Base-by-base conservation (phyloP, 352 stramenopile genomes). In the Phytophthora agathidicida region DNA sequence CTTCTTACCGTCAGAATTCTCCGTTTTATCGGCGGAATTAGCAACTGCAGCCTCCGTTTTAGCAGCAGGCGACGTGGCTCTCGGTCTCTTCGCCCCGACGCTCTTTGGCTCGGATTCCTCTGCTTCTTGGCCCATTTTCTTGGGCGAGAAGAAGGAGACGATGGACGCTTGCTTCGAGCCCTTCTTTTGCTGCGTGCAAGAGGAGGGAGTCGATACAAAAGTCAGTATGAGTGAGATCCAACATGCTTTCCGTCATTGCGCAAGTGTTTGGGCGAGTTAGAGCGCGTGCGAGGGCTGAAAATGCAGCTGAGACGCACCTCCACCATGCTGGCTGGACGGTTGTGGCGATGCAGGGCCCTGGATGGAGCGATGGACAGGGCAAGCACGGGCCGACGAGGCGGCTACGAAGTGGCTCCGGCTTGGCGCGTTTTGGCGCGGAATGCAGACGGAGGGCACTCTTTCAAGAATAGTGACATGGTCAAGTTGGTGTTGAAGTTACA, bases 111-210 rank as follows among this genome's bases (percentile, higher is more conserved):
- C 45, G 26, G 48, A 41, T 17, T 65, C 59, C 23, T 58, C 54
- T 24, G 32, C 48, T 65, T 65, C 64, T 9, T 59, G 60, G 22
- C 41, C 54, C 7, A 48, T 13, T 19, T 77, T 78, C 45, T 50
- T 52, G 9, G 86, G 86, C 35, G 86, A 90, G 62, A 95, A 95
- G 59, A 93, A 95, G 49, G 80, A 61, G 33, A 77, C 75, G 62
- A 95, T 89, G 9, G 80, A 85, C 28, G 74, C 78, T 63, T 95
- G 83, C 51, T 62, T 65, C 0, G 62, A n/a, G 7, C 45, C 52
- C 32, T 94, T 92, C 55, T 84, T 86, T 56, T 78, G 67, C 66
- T 80, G 23, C 19, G 20, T 17, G 14, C n/a, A n/a, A n/a, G n/a
- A 7, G 37, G 35, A 24, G 13, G 7, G 44, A 46, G 46, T 31